Percentiles rank a stretch among this genome's conserved stretches.
These are phyloP conservation scores for Polychaeton citri DNA, from an alignment of 2,329 filamentous ascomycete species.

Conservation along the genomic window DNA sequence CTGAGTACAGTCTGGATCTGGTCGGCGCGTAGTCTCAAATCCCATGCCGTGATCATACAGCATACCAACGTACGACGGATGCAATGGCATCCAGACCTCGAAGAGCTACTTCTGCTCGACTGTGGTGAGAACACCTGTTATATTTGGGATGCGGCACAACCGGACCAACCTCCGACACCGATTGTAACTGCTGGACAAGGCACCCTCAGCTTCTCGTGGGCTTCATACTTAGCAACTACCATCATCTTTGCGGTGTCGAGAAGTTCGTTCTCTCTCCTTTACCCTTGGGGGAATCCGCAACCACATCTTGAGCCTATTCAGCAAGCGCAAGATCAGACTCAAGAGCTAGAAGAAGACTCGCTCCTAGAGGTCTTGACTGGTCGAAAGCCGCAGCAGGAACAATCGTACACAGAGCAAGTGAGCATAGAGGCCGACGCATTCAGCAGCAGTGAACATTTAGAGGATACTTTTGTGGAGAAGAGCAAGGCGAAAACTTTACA, in stretches of 20 bases:
- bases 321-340: not conserved
- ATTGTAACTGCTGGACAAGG: constrained; percentile 6
- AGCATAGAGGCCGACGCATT: constrained; percentile 18
- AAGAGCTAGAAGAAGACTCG: constrained; percentile 26
- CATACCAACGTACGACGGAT: constrained; percentile 30
- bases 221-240: constrained; percentile 11
- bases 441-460: constrained; percentile 20
- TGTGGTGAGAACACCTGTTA: constrained; percentile 27
- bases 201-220: constrained; percentile 10
- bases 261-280: constrained; percentile 25
- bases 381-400: constrained; percentile 23
- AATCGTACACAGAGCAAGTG: constrained; percentile 18
- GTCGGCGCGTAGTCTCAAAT: constrained; percentile 26
- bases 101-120: constrained; percentile 27
- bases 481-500: constrained; percentile 3
- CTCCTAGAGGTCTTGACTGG: constrained; percentile 35
- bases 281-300: constrained; percentile 24
- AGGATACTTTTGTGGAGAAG: constrained; percentile 33
- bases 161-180: constrained; percentile 9
- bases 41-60: constrained; percentile 30
- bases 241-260: constrained; percentile 24
- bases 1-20: constrained; percentile 35
- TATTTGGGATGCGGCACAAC: constrained; percentile 19
- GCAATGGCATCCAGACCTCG: constrained; percentile 26
- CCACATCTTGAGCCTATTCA: not conserved